phyloP scores from a whole-genome alignment of 768 basidiomycete genomes.

The Lentinula sp. region DNA sequence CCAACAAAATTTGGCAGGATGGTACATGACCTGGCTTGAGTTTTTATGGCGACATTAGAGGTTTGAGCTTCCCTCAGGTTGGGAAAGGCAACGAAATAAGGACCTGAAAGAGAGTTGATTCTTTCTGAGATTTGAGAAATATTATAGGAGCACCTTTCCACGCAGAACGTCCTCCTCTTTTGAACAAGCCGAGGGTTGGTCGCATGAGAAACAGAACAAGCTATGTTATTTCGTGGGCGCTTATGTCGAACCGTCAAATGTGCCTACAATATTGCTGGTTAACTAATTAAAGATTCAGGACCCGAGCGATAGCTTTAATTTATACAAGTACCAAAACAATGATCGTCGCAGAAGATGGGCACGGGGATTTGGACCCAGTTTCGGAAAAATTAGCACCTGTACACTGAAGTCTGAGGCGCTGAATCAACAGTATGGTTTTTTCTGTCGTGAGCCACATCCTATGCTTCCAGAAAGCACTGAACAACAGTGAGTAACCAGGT shows the following conservation, averaged over 20 bases:
- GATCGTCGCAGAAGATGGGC: background rate
- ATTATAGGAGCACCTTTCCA: constrained; percentile 60
- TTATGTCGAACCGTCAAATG: background rate
- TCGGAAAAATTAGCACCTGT: too few relatives aligned
- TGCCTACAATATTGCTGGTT: background rate
- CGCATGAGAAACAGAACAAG: constrained; percentile 39
- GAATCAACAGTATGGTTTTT: too few relatives aligned
- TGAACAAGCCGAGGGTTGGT: constrained; percentile 51
- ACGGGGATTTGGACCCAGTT: too few relatives aligned
- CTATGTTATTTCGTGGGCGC: background rate
- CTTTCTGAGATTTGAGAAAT: background rate
- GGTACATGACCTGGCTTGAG: constrained; percentile 84
- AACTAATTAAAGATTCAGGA: background rate
- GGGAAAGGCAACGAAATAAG: constrained; percentile 92
- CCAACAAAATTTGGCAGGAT: constrained; percentile 96
- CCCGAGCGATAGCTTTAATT: background rate
- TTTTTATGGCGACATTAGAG: constrained; percentile 82
- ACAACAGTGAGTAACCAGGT: too few relatives aligned
- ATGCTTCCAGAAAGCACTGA: too few relatives aligned
- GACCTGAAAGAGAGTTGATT: constrained; percentile 48
- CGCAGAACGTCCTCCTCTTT: constrained; percentile 61
- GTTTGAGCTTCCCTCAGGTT: constrained; percentile 76
- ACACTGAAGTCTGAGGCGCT: too few relatives aligned
- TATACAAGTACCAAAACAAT: background rate
- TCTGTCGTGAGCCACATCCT: too few relatives aligned